phyloP scores from a whole-genome alignment of 164 flowering plant genomes.

The Akebia trifoliata region DNA sequence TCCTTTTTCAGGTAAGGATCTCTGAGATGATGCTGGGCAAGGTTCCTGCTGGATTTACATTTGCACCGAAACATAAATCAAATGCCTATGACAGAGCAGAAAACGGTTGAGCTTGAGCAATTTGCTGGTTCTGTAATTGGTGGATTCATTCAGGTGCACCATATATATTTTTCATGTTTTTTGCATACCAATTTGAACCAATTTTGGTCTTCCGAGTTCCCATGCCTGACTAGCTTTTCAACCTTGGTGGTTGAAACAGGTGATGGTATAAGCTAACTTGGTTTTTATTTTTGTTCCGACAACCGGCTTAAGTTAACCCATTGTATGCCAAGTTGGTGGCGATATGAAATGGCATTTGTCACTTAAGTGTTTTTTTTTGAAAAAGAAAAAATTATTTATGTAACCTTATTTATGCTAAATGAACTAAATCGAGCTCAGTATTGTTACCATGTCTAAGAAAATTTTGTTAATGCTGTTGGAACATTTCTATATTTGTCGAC shows the following conservation, averaged over 20 bases:
- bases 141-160: not conserved
- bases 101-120: constrained; percentile 56
- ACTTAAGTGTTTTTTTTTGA: no score
- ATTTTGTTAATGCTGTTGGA: not conserved
- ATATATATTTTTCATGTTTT: no score
- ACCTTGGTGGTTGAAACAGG: not conserved
- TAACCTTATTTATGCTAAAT: not conserved
- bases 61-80: constrained; percentile 94
- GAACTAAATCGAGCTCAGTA: not conserved
- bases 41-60: constrained; percentile 78
- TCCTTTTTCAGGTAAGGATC: constrained; percentile 59
- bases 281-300: not conserved
- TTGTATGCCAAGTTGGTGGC: not conserved
- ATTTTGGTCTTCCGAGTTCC: not conserved
- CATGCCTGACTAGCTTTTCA: not conserved
- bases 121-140: not conserved
- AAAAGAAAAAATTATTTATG: not conserved
- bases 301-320: not conserved
- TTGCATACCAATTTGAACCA: not conserved
- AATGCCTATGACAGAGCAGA: constrained; percentile 92
- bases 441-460: not conserved
- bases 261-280: not conserved
- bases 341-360: not conserved
- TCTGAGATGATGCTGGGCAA: constrained; percentile 95
- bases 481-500: no score